A percentile compares a stretch with the other conserved stretches of the same genome.
Evolutionary conservation across 1,284 basidiomycete species (phyloP).

Genomic region (Pyrrhoderma noxium): DNA sequence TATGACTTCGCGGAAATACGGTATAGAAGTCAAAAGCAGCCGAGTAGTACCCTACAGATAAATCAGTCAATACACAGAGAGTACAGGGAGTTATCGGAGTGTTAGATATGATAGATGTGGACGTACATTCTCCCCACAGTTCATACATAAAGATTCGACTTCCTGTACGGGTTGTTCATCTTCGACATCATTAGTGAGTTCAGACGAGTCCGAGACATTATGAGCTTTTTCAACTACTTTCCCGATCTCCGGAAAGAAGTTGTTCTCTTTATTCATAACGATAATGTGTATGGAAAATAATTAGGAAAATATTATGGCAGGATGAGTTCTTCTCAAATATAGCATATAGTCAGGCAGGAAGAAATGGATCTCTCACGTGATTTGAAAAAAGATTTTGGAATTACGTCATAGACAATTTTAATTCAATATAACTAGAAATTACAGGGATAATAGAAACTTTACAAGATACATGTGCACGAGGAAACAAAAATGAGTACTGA

Average conservation of each 20-base stretch:
- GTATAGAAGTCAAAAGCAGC: constrained; percentile 90
- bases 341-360: not conserved
- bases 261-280: constrained; percentile 16
- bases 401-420: not conserved
- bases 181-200: constrained; percentile 24
- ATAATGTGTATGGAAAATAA: not conserved
- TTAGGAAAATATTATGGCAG: not conserved
- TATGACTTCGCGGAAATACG: constrained; percentile 94
- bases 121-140: constrained; percentile 80
- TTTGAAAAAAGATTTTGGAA: not conserved
- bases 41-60: constrained; percentile 74
- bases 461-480: no score
- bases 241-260: constrained; percentile 44
- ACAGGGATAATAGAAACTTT: no score
- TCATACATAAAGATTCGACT: constrained; percentile 93
- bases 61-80: constrained; percentile 16
- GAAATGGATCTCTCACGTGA: no score
- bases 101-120: not conserved
- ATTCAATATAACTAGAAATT: no score
- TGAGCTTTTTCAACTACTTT: constrained; percentile 34
- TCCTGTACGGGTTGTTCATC: constrained; percentile 71
- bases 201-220: constrained; percentile 23
- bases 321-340: no score
- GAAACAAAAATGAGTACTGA: not conserved
- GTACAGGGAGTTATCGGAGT: not conserved